Conservation (phyloP, 345 rosid genomes). For the Erysimum cheiranthoides region DNA sequence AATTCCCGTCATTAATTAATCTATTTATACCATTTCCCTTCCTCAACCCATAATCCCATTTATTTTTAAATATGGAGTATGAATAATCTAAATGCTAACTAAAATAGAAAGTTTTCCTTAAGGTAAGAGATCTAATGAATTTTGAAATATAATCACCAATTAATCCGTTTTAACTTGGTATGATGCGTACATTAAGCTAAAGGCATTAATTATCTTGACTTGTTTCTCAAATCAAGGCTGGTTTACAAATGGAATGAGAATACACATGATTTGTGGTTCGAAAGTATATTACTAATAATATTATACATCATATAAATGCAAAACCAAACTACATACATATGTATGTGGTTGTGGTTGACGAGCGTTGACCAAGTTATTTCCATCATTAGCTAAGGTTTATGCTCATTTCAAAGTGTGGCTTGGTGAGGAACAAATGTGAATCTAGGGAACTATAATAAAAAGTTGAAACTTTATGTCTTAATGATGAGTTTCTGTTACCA, state of each 20-base stretch:
- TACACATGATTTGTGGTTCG: neutral
- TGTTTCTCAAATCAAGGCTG: constrained; percentile 16
- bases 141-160: constrained; percentile 14
- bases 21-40: constrained; percentile 27
- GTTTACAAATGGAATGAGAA: constrained; percentile 2
- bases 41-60: constrained; percentile 41
- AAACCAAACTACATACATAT: neutral
- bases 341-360: constrained; percentile 25
- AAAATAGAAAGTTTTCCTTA: neutral
- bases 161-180: constrained; percentile 16
- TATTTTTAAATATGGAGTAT: neutral
- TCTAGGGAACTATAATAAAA: constrained; percentile 34
- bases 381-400: constrained; percentile 30
- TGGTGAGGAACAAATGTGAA: constrained; percentile 37
- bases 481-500: constrained; percentile 47
- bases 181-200: constrained; percentile 24
- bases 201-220: constrained; percentile 27
- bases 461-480: constrained; percentile 43
- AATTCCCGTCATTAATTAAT: constrained; percentile 36
- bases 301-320: neutral
- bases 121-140: neutral
- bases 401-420: constrained; percentile 30
- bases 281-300: neutral
- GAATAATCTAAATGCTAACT: neutral
- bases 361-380: constrained; percentile 32